Evolutionary conservation across 1,139 yeast species (phyloP), one percentile per base, ranked within the genome.

Genomic region (Geotrichum klebahnii): DNA sequence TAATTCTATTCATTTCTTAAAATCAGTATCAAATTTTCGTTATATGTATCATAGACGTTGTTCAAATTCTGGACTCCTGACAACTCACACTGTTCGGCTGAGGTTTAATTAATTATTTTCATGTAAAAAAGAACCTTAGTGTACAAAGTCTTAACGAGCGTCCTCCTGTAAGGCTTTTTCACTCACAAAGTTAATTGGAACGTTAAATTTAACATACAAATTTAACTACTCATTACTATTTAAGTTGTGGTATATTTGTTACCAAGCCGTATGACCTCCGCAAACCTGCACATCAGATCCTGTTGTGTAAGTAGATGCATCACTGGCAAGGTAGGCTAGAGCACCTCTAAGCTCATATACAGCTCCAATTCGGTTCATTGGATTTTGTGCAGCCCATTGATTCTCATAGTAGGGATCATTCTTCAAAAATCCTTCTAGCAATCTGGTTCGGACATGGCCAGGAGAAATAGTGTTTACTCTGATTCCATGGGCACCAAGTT

Each of bases 211-310:
- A 29, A 14, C 14, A 29, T 29, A 3, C 5, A 29, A 12, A 29
- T 29, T 28, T 8, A 14, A 34, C n/a, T 17, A 8, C 9, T 8
- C 37, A 34, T 34, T 34, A n/a, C 10, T 34, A 10, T 10, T 24
- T 3, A 4, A 3, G 10, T 24, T 8, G 31, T n/a, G 35, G 17
- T n/a, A 3, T 6, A 19, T 38, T n/a, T 22, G 38, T 46, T 64
- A 78, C 79, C 80, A 76, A 54, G 77, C 75, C 53, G 76, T 75
- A 73, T 85, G 86, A 50, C 95, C 95, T 60, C 95, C 95, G 61
- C 86, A 92, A 48, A 85, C 89, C 52, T 81, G 75, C 56, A 85
- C 65, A 64, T 85, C 87, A 54, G 82, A 75, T 54, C 95, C 95
- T 16, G 94, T 85, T 38, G 92, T 83, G 70, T 81, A 85, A 17